phyloP scores from a whole-genome alignment of 164 flowering plant species.

The Aristolochia fimbriata region DNA sequence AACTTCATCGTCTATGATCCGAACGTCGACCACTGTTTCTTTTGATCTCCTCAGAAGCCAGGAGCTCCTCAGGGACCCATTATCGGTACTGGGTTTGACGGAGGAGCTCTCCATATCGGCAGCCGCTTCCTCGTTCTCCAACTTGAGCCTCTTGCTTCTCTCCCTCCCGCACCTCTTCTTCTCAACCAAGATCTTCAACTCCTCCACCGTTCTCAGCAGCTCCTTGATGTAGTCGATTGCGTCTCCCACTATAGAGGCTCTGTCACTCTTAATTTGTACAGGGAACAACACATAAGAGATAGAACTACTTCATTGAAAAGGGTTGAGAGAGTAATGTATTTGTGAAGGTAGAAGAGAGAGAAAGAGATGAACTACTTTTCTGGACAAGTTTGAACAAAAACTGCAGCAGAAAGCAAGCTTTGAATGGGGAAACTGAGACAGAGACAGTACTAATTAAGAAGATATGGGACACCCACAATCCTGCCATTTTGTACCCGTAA shows the following conservation, averaged over 20 bases:
- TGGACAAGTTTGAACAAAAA: too few relatives aligned
- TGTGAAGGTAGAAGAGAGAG: too few relatives aligned
- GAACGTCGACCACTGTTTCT: constrained; percentile 82
- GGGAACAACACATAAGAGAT: too few relatives aligned
- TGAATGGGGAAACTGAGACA: too few relatives aligned
- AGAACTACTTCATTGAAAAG: too few relatives aligned
- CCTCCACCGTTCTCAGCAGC: constrained; percentile 60
- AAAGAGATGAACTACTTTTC: too few relatives aligned
- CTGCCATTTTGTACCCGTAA: too few relatives aligned
- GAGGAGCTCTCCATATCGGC: constrained; percentile 26
- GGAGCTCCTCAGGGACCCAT: constrained; percentile 58
- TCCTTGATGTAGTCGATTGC: constrained; percentile 86
- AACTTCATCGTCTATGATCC: constrained; percentile 83
- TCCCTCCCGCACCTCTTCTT: constrained; percentile 56
- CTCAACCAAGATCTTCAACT: constrained; percentile 67
- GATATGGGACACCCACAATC: too few relatives aligned
- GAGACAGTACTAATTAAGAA: too few relatives aligned
- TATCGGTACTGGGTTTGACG: constrained; percentile 32
- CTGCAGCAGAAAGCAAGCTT: too few relatives aligned
- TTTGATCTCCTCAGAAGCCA: constrained; percentile 91
- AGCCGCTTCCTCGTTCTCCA: constrained; percentile 29
- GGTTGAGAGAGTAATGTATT: too few relatives aligned
- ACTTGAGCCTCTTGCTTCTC: constrained; percentile 49
- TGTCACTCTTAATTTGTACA: constrained; percentile 60
- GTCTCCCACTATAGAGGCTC: constrained; percentile 82